Conservation (phyloP, 768 basidiomycete genomes). For the Pleurotus tuoliensis region DNA sequence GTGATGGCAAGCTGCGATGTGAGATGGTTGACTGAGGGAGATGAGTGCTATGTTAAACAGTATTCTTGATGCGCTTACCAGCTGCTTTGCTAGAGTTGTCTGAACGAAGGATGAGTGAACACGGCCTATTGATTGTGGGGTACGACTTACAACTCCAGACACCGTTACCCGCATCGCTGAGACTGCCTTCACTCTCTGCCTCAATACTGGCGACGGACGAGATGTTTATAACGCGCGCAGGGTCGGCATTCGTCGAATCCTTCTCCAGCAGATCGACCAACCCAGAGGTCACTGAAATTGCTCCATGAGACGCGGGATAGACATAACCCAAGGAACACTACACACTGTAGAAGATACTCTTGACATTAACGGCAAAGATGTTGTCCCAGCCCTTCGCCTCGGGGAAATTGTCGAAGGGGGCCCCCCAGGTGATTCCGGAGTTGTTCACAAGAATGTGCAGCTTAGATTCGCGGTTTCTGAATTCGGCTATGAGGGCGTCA, state of each 20-base stretch:
- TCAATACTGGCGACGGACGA: conserved; percentile 65
- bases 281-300: conserved; percentile 48
- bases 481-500: conserved; percentile 61
- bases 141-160: conserved; percentile 72
- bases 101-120: conserved; percentile 21
- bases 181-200: conserved; percentile 42
- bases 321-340: conserved; percentile 5
- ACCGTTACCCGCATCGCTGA: conserved; percentile 57
- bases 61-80: conserved; percentile 27
- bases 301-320: not conserved
- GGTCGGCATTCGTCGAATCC: conserved; percentile 57
- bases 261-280: conserved; percentile 64
- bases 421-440: conserved; percentile 78
- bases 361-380: conserved; percentile 79
- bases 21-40: conserved; percentile 63
- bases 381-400: conserved; percentile 87
- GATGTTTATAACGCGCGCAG: conserved; percentile 78
- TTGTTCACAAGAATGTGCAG: conserved; percentile 85
- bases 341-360: conserved; percentile 79
- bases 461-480: conserved; percentile 66
- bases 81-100: conserved; percentile 86
- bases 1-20: conserved; percentile 69
- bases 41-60: not conserved
- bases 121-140: not conserved
- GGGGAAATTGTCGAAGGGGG: conserved; percentile 63